Evolutionary conservation across 2,329 filamentous ascomycete species (phyloP).

Genomic region (Phyllosticta citrichinensis): DNA sequence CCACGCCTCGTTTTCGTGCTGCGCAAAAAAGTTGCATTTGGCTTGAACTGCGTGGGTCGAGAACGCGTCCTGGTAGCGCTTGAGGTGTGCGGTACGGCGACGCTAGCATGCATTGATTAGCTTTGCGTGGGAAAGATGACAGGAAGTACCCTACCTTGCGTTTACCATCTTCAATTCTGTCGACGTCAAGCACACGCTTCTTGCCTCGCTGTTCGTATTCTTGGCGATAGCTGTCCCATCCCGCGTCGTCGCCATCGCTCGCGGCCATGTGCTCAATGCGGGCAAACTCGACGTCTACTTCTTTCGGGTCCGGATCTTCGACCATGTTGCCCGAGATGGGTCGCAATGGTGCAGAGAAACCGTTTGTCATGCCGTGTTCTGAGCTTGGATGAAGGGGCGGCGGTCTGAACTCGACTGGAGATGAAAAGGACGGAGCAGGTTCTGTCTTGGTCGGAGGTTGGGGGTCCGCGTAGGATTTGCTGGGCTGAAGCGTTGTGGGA

Average conservation of each 20-base stretch:
- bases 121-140: not conserved
- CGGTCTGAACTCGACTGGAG: not conserved
- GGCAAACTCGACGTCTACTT: constrained; percentile 56
- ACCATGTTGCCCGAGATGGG: not conserved
- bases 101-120: constrained; percentile 38
- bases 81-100: constrained; percentile 45
- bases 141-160: constrained; percentile 43
- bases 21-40: constrained; percentile 63
- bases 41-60: constrained; percentile 59
- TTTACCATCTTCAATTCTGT: constrained; percentile 51
- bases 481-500: constrained; percentile 2
- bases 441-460: not conserved
- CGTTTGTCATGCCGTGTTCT: constrained; percentile 2
- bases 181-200: constrained; percentile 61
- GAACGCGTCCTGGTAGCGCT: constrained; percentile 50
- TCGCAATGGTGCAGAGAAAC: constrained; percentile 2
- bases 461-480: not conserved
- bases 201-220: constrained; percentile 45
- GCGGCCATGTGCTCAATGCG: constrained; percentile 47
- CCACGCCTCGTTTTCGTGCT: constrained; percentile 71
- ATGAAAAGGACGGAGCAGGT: not conserved
- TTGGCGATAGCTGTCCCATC: constrained; percentile 41
- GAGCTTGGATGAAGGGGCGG: constrained; percentile 1
- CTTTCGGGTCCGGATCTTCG: constrained; percentile 42
- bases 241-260: constrained; percentile 46